A percentile compares a stretch with the other conserved stretches of the same genome.
Evolutionary conservation across 768 basidiomycete genomes (phyloP).

Genomic region (Rhizopogon vesiculosus): DNA sequence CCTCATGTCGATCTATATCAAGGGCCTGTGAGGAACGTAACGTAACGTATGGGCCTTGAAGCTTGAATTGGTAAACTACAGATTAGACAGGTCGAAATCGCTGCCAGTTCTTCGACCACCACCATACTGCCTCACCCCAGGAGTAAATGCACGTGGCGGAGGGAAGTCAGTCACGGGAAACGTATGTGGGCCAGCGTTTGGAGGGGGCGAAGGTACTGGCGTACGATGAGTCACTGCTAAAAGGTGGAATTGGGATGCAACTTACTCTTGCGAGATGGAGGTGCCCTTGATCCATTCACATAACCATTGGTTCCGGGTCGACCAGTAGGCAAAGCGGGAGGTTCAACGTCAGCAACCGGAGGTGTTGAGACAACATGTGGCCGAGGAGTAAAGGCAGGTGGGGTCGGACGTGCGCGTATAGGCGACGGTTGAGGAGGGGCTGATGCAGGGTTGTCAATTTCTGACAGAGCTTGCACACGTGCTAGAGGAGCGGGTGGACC

Average conservation of each 20-base stretch:
- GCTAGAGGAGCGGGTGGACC: slow-evolving; percentile 29
- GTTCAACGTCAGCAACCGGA: slow-evolving; percentile 12
- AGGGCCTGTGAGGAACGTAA: too few relatives aligned
- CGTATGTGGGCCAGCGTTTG: slow-evolving; percentile 61
- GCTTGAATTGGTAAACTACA: slow-evolving; percentile 16
- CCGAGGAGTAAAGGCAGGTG: slow-evolving; percentile 13
- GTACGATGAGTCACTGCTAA: slow-evolving; percentile 7
- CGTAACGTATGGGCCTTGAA: background rate
- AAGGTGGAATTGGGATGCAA: background rate
- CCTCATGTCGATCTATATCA: background rate
- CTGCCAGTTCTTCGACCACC: slow-evolving; percentile 69
- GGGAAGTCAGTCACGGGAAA: slow-evolving; percentile 81
- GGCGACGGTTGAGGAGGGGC: slow-evolving; percentile 6
- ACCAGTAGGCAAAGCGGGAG: slow-evolving; percentile 10
- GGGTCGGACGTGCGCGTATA: slow-evolving; percentile 8
- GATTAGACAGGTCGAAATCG: slow-evolving; percentile 51
- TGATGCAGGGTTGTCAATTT: slow-evolving; percentile 30
- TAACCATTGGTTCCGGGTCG: slow-evolving; percentile 13
- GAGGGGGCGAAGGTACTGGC: slow-evolving; percentile 52
- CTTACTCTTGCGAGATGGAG: slow-evolving; percentile 47
- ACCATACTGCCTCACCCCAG: slow-evolving; percentile 48
- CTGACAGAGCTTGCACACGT: slow-evolving; percentile 42
- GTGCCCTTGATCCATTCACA: slow-evolving; percentile 27
- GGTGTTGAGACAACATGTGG: slow-evolving; percentile 22
- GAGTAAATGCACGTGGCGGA: slow-evolving; percentile 61